Conservation (phyloP, 2,329 filamentous ascomycete species). For the Phoma sp. region DNA sequence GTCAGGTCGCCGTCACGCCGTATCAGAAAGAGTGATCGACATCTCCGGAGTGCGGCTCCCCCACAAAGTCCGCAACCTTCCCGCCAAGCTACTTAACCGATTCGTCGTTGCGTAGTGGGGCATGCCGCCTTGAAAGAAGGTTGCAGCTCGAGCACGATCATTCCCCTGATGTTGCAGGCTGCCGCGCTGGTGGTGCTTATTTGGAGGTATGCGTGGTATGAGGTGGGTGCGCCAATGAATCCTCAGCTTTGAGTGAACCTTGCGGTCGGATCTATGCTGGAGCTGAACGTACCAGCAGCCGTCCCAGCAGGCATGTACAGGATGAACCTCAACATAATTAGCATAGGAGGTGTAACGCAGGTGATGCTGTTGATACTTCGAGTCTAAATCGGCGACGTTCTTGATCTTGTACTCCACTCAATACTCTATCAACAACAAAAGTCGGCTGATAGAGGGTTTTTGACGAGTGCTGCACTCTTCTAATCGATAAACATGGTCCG, state of each 20-base stretch:
- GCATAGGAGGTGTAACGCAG: too few relatives aligned
- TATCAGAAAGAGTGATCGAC: conserved; percentile 5
- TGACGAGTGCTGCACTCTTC: too few relatives aligned
- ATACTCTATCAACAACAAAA: too few relatives aligned
- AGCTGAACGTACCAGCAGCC: neutral
- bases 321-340: too few relatives aligned
- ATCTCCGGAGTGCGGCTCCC: conserved; percentile 7
- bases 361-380: too few relatives aligned
- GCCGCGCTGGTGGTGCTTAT: neutral
- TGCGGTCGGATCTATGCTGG: neutral
- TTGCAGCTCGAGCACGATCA: neutral
- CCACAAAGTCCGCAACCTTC: conserved; percentile 12
- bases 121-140: neutral
- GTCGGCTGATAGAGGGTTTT: too few relatives aligned
- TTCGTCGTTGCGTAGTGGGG: neutral
- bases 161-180: neutral
- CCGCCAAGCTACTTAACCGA: conserved; percentile 1
- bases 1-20: neutral
- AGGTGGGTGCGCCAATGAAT: neutral
- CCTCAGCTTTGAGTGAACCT: neutral
- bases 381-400: too few relatives aligned
- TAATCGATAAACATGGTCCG: too few relatives aligned
- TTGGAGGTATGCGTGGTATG: conserved; percentile 6
- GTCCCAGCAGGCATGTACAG: too few relatives aligned
- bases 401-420: too few relatives aligned